Evolutionary conservation across 2,329 filamentous ascomycete species (phyloP).

Genomic region (Sclerotinia subarctica): DNA sequence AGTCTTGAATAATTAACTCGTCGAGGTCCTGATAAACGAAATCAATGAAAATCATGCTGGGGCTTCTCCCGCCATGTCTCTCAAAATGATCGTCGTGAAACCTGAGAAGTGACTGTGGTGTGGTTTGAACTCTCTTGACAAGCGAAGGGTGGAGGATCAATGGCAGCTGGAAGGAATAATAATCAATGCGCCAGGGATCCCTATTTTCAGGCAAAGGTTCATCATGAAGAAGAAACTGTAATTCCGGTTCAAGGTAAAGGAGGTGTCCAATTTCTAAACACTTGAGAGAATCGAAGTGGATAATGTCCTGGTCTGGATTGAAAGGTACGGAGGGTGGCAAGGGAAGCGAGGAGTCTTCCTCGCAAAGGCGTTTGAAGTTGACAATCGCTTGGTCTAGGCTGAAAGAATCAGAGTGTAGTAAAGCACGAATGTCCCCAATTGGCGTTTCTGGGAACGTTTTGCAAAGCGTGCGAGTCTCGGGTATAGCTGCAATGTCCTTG

Average conservation of each 20-base stretch:
- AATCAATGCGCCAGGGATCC: background rate
- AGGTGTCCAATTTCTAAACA: too few species aligned
- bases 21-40: background rate
- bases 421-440: background rate
- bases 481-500: background rate
- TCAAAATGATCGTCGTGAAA: background rate
- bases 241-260: too few species aligned
- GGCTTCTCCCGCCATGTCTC: fast-evolving
- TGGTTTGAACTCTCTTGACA: background rate
- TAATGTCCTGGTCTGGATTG: background rate
- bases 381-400: background rate
- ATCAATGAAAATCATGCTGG: background rate
- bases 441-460: background rate
- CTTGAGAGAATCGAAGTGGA: background rate
- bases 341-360: fast-evolving
- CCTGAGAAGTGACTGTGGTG: background rate
- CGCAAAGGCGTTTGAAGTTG: background rate
- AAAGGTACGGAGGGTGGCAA: background rate
- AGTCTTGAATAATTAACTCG: background rate
- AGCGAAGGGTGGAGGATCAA: background rate
- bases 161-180: fast-evolving
- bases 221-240: fast-evolving
- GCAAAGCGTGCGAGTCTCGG: background rate
- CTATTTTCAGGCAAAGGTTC: fast-evolving
- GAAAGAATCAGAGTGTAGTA: background rate